A percentile compares a stretch with the other conserved stretches of the same genome.
These are phyloP conservation scores for Neurospora tetraspora DNA, from an alignment of 495 filamentous ascomycete genomes.

Conservation along the genomic window DNA sequence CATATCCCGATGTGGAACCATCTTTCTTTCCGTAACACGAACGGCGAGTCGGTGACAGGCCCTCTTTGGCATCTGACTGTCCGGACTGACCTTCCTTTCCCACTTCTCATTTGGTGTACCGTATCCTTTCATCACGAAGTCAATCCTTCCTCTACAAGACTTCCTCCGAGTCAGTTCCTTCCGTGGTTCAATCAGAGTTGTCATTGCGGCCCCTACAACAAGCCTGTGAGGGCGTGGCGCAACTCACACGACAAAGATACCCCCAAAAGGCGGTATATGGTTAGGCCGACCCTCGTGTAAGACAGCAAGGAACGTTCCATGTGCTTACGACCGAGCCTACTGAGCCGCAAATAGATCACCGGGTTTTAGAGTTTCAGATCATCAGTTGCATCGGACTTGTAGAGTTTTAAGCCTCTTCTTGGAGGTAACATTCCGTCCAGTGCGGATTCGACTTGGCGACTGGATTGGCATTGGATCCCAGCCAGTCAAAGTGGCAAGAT, in stretches of 20 bases:
- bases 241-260: not conserved
- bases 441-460: not conserved
- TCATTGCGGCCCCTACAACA: not conserved
- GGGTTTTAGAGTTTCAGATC: not conserved
- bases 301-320: not conserved
- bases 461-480: not conserved
- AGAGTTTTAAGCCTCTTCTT: not conserved
- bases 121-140: not conserved
- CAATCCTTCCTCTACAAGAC: not conserved
- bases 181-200: not conserved
- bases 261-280: not conserved
- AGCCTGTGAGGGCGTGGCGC: not conserved
- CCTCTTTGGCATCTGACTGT: not conserved
- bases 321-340: not conserved
- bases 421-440: not conserved
- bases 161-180: not conserved
- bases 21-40: not conserved
- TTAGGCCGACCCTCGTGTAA: not conserved
- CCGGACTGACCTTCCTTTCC: not conserved
- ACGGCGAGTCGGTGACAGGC: not conserved
- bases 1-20: not conserved
- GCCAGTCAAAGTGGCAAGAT: not conserved
- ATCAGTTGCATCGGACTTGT: not conserved
- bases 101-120: not conserved
- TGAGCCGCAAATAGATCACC: not conserved